These are phyloP conservation scores for Hymenoscyphus linearis DNA, from an alignment of 2,329 filamentous ascomycete genomes.

Conservation along the genomic window DNA sequence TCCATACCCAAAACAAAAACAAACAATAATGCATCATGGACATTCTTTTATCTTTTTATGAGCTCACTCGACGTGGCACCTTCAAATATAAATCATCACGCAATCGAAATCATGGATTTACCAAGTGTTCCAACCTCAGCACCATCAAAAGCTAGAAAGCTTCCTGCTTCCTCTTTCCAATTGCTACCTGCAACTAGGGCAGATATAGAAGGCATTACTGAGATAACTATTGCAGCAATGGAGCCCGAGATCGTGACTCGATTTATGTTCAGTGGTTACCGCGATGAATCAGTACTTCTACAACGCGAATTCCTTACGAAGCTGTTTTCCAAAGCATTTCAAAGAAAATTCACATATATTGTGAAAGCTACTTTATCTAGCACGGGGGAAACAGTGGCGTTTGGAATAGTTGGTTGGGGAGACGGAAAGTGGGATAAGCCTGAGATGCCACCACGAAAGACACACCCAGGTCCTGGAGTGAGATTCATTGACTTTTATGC, in stretches of 20 bases:
- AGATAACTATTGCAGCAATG: not conserved
- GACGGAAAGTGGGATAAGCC: not conserved
- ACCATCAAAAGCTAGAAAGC: too few relatives aligned
- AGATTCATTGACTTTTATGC: not conserved
- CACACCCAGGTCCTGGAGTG: not conserved
- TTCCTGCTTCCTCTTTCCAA: not conserved
- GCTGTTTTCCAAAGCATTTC: not conserved
- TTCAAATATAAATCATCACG: too few relatives aligned
- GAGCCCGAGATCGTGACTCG: not conserved
- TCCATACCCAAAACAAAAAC: too few relatives aligned
- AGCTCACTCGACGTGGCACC: too few relatives aligned
- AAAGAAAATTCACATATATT: not conserved
- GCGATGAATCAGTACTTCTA: not conserved
- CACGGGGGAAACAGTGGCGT: not conserved
- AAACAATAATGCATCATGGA: too few relatives aligned
- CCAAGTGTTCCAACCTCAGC: too few relatives aligned
- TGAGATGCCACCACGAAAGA: not conserved
- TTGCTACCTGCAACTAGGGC: not conserved
- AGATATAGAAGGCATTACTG: not conserved
- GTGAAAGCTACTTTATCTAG: not conserved
- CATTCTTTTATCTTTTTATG: too few relatives aligned
- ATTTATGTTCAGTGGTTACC: not conserved
- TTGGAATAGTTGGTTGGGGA: not conserved
- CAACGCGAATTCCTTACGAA: not conserved
- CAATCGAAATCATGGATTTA: too few relatives aligned